Evolutionary conservation across 805 yeast species (phyloP).

Genomic region (Metschnikowia koreensis): DNA sequence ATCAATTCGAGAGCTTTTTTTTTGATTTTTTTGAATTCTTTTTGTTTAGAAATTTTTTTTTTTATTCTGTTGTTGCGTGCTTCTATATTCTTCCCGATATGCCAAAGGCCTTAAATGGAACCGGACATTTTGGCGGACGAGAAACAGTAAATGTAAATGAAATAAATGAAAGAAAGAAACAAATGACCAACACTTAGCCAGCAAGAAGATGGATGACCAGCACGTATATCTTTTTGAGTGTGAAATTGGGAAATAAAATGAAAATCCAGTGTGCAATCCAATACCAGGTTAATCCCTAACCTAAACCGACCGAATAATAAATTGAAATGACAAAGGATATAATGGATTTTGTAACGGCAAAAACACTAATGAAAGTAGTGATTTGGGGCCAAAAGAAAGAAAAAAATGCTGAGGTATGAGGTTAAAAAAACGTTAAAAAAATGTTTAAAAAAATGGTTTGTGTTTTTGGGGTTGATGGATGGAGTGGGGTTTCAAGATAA

Average conservation of each 20-base stretch:
- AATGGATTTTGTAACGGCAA: constrained; percentile 3
- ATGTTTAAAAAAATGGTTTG: not conserved
- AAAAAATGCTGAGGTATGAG: not conserved
- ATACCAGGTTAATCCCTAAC: constrained; percentile 9
- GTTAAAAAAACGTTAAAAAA: not conserved
- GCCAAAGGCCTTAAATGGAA: constrained; percentile 5
- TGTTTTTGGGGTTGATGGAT: not conserved
- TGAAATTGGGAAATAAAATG: not conserved
- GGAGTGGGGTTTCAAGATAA: not conserved
- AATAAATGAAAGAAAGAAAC: not conserved
- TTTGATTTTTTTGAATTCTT: not conserved
- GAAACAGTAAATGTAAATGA: not conserved
- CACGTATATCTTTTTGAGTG: constrained; percentile 8
- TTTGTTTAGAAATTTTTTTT: not conserved
- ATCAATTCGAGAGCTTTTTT: not conserved
- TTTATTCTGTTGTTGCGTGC: not conserved
- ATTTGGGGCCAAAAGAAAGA: not conserved
- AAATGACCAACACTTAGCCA: constrained; percentile 4
- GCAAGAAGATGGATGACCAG: constrained; percentile 11
- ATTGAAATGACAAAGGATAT: not conserved
- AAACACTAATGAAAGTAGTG: not conserved
- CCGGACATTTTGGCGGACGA: constrained; percentile 4
- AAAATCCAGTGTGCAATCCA: not conserved
- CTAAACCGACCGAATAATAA: constrained; percentile 11
- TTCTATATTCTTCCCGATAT: not conserved